Evolutionary conservation across 305 asterid genomes (phyloP).

Genomic region (Fraxinus albicans): DNA sequence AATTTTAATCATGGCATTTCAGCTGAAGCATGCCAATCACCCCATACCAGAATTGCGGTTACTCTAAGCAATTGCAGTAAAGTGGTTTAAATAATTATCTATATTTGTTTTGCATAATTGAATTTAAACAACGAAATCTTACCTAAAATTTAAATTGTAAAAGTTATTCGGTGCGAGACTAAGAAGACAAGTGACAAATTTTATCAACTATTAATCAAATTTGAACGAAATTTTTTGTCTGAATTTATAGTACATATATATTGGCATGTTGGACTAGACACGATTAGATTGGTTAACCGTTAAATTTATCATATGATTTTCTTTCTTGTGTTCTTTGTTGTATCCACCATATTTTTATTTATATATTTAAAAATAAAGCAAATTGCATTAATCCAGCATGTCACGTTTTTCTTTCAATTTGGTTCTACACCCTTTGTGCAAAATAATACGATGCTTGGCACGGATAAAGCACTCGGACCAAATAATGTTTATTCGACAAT

Average conservation of each 20-base stretch:
- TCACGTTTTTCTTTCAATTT: neutral
- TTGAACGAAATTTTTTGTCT: neutral
- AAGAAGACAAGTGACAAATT: too few species aligned
- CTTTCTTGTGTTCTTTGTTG: neutral
- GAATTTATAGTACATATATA: neutral
- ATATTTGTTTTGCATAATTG: neutral
- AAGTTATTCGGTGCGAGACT: neutral
- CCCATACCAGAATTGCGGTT: neutral
- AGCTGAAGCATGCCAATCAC: neutral
- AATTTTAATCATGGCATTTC: neutral
- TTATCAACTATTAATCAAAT: too few species aligned
- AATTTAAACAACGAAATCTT: neutral
- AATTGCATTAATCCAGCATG: neutral
- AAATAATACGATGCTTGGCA: neutral
- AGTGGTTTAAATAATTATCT: neutral
- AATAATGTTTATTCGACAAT: too few species aligned
- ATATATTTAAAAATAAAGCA: neutral
- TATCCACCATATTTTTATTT: too few species aligned
- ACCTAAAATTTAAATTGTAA: neutral
- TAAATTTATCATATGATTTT: neutral
- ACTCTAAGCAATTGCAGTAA: neutral
- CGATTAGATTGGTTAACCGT: neutral
- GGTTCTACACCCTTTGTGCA: neutral
- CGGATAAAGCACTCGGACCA: neutral
- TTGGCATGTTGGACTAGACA: neutral